A percentile compares a stretch with the other conserved stretches of the same genome.
Conservation (phyloP, 176 grass and related monocot genomes). For the Aegilops longissima region DNA sequence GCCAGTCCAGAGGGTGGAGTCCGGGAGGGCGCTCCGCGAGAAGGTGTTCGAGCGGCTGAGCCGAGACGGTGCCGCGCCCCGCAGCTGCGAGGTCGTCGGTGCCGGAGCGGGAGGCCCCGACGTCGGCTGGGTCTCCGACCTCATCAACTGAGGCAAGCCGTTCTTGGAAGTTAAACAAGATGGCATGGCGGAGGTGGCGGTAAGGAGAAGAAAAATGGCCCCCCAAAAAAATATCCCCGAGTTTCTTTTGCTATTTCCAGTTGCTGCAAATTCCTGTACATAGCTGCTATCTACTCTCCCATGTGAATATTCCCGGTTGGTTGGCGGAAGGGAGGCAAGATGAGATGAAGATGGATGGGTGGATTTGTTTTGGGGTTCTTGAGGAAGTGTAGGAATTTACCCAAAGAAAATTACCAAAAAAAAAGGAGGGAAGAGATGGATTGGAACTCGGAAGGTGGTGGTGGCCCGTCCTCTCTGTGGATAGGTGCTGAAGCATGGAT, state of each 20-base stretch:
- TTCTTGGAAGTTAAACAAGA: neutral
- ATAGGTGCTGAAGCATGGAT: neutral
- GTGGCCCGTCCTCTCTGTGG: slow-evolving; percentile 2
- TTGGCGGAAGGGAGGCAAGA: slow-evolving; percentile 31
- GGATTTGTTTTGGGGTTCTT: slow-evolving; percentile 83
- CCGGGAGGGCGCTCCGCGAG: slow-evolving; percentile 61
- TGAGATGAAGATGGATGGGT: slow-evolving; percentile 17
- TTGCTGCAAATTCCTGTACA: slow-evolving; percentile 44
- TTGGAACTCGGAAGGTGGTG: neutral
- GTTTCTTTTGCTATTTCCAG: slow-evolving; percentile 30
- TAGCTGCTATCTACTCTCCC: slow-evolving; percentile 20
- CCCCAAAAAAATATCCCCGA: neutral
- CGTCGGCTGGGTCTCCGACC: slow-evolving; percentile 79
- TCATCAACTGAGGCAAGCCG: slow-evolving; percentile 52
- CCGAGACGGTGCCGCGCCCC: slow-evolving; percentile 32
- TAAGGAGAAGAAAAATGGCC: neutral
- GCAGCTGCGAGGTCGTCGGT: neutral
- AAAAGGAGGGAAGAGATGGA: slow-evolving; percentile 12
- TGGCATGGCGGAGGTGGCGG: neutral
- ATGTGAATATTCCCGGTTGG: slow-evolving; percentile 50
- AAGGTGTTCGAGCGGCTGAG: slow-evolving; percentile 78
- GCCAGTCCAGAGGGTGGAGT: slow-evolving; percentile 73
- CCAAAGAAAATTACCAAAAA: slow-evolving; percentile 8
- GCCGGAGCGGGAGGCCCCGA: slow-evolving; percentile 28
- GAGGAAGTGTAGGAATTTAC: slow-evolving; percentile 30